These are phyloP conservation scores for Davidsoniella virescens DNA, from an alignment of 2,329 filamentous ascomycete species.

Conservation along the genomic window DNA sequence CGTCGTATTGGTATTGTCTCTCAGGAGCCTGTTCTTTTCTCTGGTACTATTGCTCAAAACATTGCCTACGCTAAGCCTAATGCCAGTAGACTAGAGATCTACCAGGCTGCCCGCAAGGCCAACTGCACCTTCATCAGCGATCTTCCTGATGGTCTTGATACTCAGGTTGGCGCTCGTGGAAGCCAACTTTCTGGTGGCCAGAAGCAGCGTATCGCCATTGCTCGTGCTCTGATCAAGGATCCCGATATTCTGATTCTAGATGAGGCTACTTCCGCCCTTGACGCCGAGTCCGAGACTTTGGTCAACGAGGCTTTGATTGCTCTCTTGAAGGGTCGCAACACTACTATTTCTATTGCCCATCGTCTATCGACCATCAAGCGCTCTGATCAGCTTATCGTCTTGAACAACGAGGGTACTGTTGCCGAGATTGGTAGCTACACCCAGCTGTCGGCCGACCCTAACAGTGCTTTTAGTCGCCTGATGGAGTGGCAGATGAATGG, in stretches of 20 bases:
- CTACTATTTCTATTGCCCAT: conserved; percentile 95
- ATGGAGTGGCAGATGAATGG: conserved; percentile 99
- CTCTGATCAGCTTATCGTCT: conserved; percentile 84
- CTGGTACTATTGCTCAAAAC: conserved; percentile 70
- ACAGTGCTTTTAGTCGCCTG: conserved; percentile 79
- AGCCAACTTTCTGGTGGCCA: conserved; percentile 91
- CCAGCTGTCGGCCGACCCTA: conserved; percentile 52
- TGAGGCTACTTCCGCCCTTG: conserved; percentile 87
- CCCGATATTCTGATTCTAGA: conserved; percentile 95
- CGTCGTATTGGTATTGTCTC: conserved; percentile 88
- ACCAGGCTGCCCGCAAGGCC: conserved; percentile 73
- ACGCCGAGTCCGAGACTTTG: conserved; percentile 91
- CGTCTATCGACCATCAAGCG: conserved; percentile 91
- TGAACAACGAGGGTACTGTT: conserved; percentile 71
- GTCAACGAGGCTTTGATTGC: conserved; percentile 79
- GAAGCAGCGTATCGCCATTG: conserved; percentile 96
- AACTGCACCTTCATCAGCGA: conserved; percentile 96
- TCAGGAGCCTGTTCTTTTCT: conserved; percentile 88
- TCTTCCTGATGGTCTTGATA: conserved; percentile 90
- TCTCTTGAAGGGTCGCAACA: conserved; percentile 74
- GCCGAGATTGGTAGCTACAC: conserved; percentile 79
- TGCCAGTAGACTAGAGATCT: conserved; percentile 64
- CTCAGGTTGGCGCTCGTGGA: conserved; percentile 77
- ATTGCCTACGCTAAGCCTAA: conserved; percentile 79
- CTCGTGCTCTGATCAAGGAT: conserved; percentile 81